These are phyloP conservation scores for Ammopiptanthus mongolicus DNA, from an alignment of 306 rosid species.

Conservation along the genomic window DNA sequence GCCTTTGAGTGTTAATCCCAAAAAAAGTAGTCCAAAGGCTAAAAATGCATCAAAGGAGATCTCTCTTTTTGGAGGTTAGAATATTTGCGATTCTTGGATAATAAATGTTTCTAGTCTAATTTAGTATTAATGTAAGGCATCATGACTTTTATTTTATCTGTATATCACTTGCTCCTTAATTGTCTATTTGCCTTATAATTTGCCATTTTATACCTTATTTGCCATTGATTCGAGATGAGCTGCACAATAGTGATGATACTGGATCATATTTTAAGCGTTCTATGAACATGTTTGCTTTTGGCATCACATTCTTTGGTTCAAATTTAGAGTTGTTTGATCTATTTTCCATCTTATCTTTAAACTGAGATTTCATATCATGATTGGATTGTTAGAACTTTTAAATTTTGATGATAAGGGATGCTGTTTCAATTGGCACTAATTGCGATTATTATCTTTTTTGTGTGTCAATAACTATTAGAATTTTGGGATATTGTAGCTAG, in stretches of 20 bases:
- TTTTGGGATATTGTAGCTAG: slow-evolving; percentile 2
- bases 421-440: background rate
- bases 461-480: background rate
- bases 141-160: background rate
- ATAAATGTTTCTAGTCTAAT: background rate
- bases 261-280: background rate
- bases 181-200: background rate
- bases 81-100: slow-evolving; percentile 15
- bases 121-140: background rate
- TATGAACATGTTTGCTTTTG: background rate
- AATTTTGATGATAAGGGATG: background rate
- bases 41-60: slow-evolving; percentile 77
- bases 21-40: slow-evolving; percentile 94
- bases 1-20: slow-evolving; percentile 46
- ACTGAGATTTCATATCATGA: background rate
- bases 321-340: background rate
- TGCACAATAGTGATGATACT: background rate
- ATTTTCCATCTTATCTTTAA: slow-evolving; percentile 3
- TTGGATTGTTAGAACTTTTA: slow-evolving; percentile 3
- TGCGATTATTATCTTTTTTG: slow-evolving; percentile 1
- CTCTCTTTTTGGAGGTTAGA: slow-evolving; percentile 92
- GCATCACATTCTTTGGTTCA: slow-evolving; percentile 1
- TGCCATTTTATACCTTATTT: background rate
- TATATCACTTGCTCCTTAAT: background rate
- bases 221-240: slow-evolving; percentile 13